A percentile compares a stretch with the other conserved stretches of the same genome.
Evolutionary conservation across 108 stramenopile genomes (phyloP).

Genomic region (Cyclotella sp.): DNA sequence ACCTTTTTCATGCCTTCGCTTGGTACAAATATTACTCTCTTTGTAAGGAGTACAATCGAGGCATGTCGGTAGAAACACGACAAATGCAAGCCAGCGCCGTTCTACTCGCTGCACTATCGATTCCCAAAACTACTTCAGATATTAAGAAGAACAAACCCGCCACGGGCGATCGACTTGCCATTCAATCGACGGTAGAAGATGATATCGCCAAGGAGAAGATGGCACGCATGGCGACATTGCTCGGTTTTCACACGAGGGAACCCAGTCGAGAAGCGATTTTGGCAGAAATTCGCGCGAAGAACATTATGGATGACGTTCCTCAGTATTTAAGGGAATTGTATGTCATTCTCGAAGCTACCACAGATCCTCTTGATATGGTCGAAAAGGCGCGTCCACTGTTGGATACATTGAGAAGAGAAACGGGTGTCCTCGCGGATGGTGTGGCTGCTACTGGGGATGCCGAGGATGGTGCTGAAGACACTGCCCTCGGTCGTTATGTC

Average conservation of each 20-base stretch:
- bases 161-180: constrained; percentile 39
- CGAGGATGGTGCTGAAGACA: constrained; percentile 54
- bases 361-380: constrained; percentile 82
- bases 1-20: constrained; percentile 98
- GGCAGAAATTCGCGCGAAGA: constrained; percentile 71
- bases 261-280: constrained; percentile 91
- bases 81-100: constrained; percentile 82
- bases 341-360: constrained; percentile 77
- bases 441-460: constrained; percentile 13
- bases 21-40: constrained; percentile 93
- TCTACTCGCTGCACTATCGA: constrained; percentile 91
- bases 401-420: constrained; percentile 63
- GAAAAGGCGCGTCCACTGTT: constrained; percentile 74
- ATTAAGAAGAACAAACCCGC: constrained; percentile 20
- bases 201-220: constrained; percentile 94
- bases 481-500: constrained; percentile 68
- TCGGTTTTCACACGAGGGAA: constrained; percentile 91
- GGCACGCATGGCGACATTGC: constrained; percentile 93
- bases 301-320: constrained; percentile 80
- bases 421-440: constrained; percentile 29
- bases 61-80: constrained; percentile 86
- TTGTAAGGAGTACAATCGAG: constrained; percentile 91
- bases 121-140: constrained; percentile 61
- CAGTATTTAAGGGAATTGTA: constrained; percentile 81
- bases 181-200: constrained; percentile 69